Conservation (phyloP, 495 filamentous ascomycete species). For the Hypoxylon rickii region DNA sequence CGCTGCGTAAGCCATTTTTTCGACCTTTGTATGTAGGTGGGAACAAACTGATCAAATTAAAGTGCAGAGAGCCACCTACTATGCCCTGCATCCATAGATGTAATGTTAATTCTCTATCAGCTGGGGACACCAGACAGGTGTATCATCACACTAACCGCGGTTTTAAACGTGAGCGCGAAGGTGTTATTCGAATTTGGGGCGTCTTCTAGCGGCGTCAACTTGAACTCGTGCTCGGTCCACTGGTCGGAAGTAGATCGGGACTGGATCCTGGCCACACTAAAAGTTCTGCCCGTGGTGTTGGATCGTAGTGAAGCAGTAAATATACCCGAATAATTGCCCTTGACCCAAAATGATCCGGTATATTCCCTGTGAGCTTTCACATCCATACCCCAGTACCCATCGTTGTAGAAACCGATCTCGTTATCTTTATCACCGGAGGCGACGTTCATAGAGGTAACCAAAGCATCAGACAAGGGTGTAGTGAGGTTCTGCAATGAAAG, state of each 20-base stretch:
- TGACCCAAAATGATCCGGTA: conserved; percentile 62
- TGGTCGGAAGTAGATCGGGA: conserved; percentile 40
- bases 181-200: conserved; percentile 68
- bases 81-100: too few relatives aligned
- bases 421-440: conserved; percentile 36
- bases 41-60: conserved; percentile 69
- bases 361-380: conserved; percentile 56
- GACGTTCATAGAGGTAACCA: conserved; percentile 65
- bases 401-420: conserved; percentile 61
- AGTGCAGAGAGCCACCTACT: conserved; percentile 56
- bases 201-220: conserved; percentile 43
- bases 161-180: conserved; percentile 64
- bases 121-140: background rate
- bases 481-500: conserved; percentile 55
- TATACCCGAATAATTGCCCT: conserved; percentile 44
- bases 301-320: conserved; percentile 55
- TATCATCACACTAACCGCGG: conserved; percentile 32
- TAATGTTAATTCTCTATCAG: too few relatives aligned
- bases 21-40: conserved; percentile 68
- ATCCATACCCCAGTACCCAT: conserved; percentile 66
- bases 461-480: conserved; percentile 55
- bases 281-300: conserved; percentile 50
- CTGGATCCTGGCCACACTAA: conserved; percentile 46
- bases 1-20: conserved; percentile 64
- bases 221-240: conserved; percentile 58